Evolutionary conservation across 208 protist species (phyloP).

Genomic region (Trypanosoma boissoni): DNA sequence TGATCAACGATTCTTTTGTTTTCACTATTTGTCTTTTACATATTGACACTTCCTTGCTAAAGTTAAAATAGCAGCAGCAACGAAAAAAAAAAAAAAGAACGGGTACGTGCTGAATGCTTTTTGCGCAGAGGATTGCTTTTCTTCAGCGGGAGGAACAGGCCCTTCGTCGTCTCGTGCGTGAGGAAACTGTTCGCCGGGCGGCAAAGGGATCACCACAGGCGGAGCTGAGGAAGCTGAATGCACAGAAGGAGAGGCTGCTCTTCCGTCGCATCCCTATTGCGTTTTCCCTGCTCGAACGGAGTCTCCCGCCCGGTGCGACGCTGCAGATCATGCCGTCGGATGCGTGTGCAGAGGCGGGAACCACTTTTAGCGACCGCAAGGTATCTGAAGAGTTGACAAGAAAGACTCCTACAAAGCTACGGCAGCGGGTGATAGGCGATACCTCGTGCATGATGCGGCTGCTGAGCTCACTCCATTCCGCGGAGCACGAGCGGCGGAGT

Average conservation of each 20-base stretch:
- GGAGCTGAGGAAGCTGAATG: background rate
- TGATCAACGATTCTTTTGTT: background rate
- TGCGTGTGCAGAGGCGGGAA: background rate
- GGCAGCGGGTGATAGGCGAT: no score
- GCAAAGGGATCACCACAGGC: background rate
- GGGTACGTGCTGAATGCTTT: conserved; percentile 21
- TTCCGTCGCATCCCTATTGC: conserved; percentile 62
- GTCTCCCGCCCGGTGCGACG: no score
- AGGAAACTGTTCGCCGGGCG: conserved; percentile 3
- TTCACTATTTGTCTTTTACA: conserved; percentile 1
- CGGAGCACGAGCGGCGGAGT: conserved; percentile 47
- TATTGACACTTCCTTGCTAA: conserved; percentile 4
- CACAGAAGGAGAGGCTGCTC: conserved; percentile 48
- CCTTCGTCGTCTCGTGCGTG: conserved; percentile 20
- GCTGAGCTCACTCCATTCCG: conserved; percentile 39
- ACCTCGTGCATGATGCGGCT: conserved; percentile 22
- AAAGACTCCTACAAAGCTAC: no score
- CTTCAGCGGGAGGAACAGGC: conserved; percentile 25
- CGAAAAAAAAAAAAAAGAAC: background rate
- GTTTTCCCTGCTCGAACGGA: conserved; percentile 73
- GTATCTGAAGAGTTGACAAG: no score
- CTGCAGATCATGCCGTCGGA: no score
- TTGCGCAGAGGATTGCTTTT: conserved; percentile 29
- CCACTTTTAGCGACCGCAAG: background rate
- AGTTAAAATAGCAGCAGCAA: no score